These are phyloP conservation scores for Rhodamnia rubescens DNA, from an alignment of 345 rosid species.

Conservation along the genomic window DNA sequence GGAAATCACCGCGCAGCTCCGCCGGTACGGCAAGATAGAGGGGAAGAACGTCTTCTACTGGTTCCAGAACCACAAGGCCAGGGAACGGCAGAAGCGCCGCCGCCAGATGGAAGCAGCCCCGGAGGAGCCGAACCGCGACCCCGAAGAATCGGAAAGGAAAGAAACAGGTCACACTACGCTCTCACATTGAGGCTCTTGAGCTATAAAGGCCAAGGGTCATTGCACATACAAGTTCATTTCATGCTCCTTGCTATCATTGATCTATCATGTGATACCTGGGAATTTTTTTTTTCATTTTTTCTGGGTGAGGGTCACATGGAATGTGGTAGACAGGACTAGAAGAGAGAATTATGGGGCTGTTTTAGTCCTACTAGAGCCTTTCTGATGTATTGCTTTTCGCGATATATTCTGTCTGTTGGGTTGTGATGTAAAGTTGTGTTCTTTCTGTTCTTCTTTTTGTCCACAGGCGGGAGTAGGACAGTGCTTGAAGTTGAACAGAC, in stretches of 20 bases:
- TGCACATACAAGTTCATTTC: neutral
- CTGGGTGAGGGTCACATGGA: neutral
- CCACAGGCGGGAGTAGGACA: conserved; percentile 36
- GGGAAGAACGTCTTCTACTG: conserved; percentile 96
- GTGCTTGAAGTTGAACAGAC: conserved; percentile 52
- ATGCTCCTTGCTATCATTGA: neutral
- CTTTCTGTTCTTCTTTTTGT: conserved; percentile 20
- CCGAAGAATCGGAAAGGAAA: conserved; percentile 39
- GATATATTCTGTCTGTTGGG: conserved; percentile 11
- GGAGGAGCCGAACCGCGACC: conserved; percentile 11
- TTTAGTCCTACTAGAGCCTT: neutral
- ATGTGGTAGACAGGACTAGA: neutral
- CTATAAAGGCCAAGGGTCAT: neutral
- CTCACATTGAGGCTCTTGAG: neutral
- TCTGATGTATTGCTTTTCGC: neutral
- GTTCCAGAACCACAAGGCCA: conserved; percentile 97
- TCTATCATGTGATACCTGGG: neutral
- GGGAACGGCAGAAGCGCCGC: conserved; percentile 78
- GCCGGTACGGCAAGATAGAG: conserved; percentile 85
- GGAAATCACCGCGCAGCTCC: conserved; percentile 74
- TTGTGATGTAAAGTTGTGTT: conserved; percentile 24
- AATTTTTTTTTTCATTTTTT: neutral
- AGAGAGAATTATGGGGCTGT: neutral
- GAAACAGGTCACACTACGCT: conserved; percentile 22
- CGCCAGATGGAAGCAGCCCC: conserved; percentile 62